Base-by-base conservation (phyloP, 1,139 yeast genomes). In the Pichia sorboxylosa region DNA sequence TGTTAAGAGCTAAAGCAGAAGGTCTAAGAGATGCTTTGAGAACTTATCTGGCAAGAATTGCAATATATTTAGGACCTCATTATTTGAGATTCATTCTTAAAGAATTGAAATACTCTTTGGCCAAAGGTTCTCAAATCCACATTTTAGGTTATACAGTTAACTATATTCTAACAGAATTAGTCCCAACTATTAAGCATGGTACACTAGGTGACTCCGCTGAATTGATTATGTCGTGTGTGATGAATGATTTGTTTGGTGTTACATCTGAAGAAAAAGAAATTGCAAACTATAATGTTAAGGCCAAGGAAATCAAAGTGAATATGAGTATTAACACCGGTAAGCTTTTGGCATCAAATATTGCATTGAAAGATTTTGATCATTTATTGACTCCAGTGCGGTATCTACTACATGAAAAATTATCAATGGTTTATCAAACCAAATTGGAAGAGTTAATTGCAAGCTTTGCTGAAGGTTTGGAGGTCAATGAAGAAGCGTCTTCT, bases 181-280 rank as follows among this genome's bases (percentile, higher is more conserved):
- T 59, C 4, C 46, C 43, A 2, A 29, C 36, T 11, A 54, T 85
- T 30, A 41, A 52, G 1, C 81, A 71, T 39, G 93, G 94, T 5
- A 94, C 82, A 40, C 59, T 90, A 30, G 90, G 85, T 52, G 80
- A 73, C 16, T 68, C 80, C 16, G 69, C 77, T 6, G 59, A 59
- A 3, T 46, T 80, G 32, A 58, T 87, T 13, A 75, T 79, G 41
- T 76, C 72, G 18, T 64, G 85, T 23, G 67, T 87, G 23, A 87
- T 90, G 94, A 94, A 85, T 50, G 96, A 90, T 49, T 70, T 75
- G 3, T 87, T 90, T 56, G 99, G 98, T 13, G 72, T 80, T 5
- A 84, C 94, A 7, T 94, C 96, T 24, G 79, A 79, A 49, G 98
- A 90, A 51, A 90, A 92, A 52, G 98, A 90, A 45, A 87, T 92